phyloP scores from a whole-genome alignment of 2,329 filamentous ascomycete genomes.

The Ascochyta lentis region DNA sequence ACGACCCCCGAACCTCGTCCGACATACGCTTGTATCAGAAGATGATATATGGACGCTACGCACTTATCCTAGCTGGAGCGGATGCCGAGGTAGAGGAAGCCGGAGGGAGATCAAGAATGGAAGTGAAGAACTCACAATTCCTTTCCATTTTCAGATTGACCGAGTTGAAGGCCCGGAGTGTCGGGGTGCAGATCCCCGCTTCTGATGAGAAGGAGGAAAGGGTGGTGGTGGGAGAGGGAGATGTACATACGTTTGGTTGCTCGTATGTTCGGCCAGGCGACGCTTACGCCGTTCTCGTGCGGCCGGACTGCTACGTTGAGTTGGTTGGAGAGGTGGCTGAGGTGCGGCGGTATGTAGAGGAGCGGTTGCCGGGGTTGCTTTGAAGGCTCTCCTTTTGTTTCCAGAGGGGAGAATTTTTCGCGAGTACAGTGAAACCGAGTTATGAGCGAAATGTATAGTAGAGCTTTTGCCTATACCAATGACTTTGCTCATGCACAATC shows the following conservation, averaged over 20 bases:
- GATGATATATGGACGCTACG: conserved; percentile 18
- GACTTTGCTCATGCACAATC: no score
- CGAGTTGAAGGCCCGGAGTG: conserved; percentile 1
- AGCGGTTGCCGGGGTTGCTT: background rate
- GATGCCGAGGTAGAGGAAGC: background rate
- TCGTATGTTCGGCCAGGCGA: conserved; percentile 10
- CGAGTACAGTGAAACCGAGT: no score
- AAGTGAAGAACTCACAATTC: background rate
- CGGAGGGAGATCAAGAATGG: background rate
- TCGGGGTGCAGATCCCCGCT: background rate
- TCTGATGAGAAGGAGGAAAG: no score
- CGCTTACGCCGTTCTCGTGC: conserved; percentile 14
- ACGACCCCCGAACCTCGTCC: background rate
- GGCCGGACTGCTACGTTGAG: conserved; percentile 22
- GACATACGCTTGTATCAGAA: conserved; percentile 14
- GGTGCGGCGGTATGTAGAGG: background rate
- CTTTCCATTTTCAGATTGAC: conserved; percentile 1
- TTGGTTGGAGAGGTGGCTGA: background rate
- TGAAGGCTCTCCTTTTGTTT: no score
- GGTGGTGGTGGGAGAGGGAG: background rate
- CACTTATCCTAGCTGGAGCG: conserved; percentile 7
- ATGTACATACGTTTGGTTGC: conserved; percentile 4
- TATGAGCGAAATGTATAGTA: no score
- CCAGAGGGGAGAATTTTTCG: no score
- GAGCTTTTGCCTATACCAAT: no score